Percentiles rank a stretch among this genome's conserved stretches.
These are phyloP conservation scores for Hyaloperonospora arabidopsidis DNA, from an alignment of 352 stramenopile genomes.

Conservation along the genomic window DNA sequence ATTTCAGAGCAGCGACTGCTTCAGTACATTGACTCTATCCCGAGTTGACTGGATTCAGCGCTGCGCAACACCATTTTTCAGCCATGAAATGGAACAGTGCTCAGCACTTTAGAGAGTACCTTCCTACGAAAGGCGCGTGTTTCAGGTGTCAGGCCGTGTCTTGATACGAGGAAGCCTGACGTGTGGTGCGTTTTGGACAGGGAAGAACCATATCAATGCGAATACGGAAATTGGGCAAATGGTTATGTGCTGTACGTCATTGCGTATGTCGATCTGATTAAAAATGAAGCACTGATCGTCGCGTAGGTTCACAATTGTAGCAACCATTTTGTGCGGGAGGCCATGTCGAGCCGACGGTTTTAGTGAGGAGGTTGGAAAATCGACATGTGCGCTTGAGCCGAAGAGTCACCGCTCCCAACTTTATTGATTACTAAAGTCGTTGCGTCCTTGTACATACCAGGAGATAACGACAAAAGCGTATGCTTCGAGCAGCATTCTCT, in stretches of 20 bases:
- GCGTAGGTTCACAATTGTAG: conserved; percentile 47
- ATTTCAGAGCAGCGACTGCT: conserved; percentile 73
- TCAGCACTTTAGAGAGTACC: conserved; percentile 31
- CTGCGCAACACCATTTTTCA: conserved; percentile 4
- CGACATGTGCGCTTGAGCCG: too few relatives aligned
- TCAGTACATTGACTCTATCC: conserved; percentile 73
- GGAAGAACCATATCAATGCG: conserved; percentile 19
- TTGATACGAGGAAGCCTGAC: conserved; percentile 30
- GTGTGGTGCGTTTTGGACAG: conserved; percentile 26
- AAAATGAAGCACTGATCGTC: conserved; percentile 9
- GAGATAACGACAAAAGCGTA: too few relatives aligned
- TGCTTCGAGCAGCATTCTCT: too few relatives aligned
- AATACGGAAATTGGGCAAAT: conserved; percentile 16
- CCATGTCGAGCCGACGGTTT: conserved; percentile 27
- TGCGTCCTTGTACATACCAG: too few relatives aligned
- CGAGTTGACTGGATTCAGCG: conserved; percentile 32
- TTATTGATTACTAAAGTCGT: too few relatives aligned
- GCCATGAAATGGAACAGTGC: conserved; percentile 14
- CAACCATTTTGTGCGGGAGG: conserved; percentile 42
- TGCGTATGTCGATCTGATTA: neutral
- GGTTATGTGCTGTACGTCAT: conserved; percentile 12
- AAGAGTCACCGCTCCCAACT: too few relatives aligned
- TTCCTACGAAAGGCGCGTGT: conserved; percentile 58
- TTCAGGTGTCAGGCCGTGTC: conserved; percentile 59
- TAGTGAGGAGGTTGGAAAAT: conserved; percentile 13